Base-by-base conservation (phyloP, 1,139 yeast genomes). In the Taphrina flavorubra region DNA sequence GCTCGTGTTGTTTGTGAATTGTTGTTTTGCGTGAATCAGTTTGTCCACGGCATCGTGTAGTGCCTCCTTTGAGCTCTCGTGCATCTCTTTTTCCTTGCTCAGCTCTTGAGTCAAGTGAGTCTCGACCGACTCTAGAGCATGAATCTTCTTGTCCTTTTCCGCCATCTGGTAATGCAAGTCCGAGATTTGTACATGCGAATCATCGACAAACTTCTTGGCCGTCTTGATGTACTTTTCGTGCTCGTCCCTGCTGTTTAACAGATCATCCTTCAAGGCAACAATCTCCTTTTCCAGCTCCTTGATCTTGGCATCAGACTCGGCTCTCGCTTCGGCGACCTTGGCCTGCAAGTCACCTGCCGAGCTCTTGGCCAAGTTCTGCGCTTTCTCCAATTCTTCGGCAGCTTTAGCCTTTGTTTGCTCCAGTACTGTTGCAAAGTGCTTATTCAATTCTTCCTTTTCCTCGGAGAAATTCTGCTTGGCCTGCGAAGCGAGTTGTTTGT, bases 31-130 rank as follows among this genome's bases (percentile, higher is more conserved):
- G 10, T 44, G 59, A 34, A 55, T 44, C 31, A 63, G 49, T 16
- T 63, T 63, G 53, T 63, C 61, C 20, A 63, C 46, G 14, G 67
- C 67, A 31, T 53, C 61, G 39, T 63, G 67, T 37, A 63, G 36
- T 8, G 58, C 67, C 13, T 31, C 55, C 61, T 46, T 63, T 31
- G 61, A 53, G 13, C 34, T 11, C 46, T 63, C 61, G 61, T 63
- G 67, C 67, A 63, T 63, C 39, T 63, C 67, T 46, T 37, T 31
- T 34, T 63, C 67, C 59, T 63, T 56, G 8, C 34, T 46, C 25
- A 63, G 46, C 31, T 63, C 67, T 20, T 42, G 49, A 7, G 34
- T 34, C 55, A 63, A 14, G 11, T 53, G 66, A 6, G 20, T 31
- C 53, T 53, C 51, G 13, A 53, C 31, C 34, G 51, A 36, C 39